Conservation (phyloP, 768 basidiomycete genomes). For the Rhizopogon vesiculosus region DNA sequence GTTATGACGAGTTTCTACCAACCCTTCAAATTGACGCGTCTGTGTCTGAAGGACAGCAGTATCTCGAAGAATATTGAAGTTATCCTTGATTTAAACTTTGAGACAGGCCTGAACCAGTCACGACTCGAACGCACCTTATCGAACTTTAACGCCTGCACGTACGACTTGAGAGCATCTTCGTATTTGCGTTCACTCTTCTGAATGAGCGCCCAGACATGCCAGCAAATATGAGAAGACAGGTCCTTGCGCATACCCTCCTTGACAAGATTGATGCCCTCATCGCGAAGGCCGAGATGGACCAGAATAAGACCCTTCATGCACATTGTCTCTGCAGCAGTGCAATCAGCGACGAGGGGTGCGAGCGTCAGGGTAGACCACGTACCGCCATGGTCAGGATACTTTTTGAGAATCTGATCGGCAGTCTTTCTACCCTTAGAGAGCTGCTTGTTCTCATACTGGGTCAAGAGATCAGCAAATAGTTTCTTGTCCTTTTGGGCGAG, state of each 20-base stretch:
- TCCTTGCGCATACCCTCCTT: constrained; percentile 81
- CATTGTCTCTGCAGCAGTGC: constrained; percentile 65
- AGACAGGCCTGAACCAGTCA: neutral
- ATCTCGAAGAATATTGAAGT: constrained; percentile 90
- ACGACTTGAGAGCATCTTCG: constrained; percentile 90
- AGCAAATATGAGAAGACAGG: constrained; percentile 88
- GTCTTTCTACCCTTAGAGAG: constrained; percentile 88
- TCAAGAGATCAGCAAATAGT: constrained; percentile 83
- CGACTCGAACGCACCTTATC: constrained; percentile 63
- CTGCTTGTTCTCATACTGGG: constrained; percentile 84
- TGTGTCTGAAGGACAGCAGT: constrained; percentile 87
- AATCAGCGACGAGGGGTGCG: neutral
- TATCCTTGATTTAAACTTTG: constrained; percentile 55
- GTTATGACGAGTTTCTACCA: constrained; percentile 78
- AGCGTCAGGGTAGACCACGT: constrained; percentile 14
- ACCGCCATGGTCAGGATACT: constrained; percentile 96
- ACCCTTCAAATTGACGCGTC: constrained; percentile 69
- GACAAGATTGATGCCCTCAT: constrained; percentile 78
- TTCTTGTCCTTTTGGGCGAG: constrained; percentile 80
- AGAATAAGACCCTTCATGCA: constrained; percentile 94
- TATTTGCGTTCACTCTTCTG: constrained; percentile 94
- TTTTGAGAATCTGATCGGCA: constrained; percentile 92
- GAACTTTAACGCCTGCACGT: constrained; percentile 81
- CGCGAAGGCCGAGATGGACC: constrained; percentile 74
- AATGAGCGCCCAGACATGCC: constrained; percentile 97